phyloP scores from a whole-genome alignment of 345 rosid genomes.

The Passiflora organensis region DNA sequence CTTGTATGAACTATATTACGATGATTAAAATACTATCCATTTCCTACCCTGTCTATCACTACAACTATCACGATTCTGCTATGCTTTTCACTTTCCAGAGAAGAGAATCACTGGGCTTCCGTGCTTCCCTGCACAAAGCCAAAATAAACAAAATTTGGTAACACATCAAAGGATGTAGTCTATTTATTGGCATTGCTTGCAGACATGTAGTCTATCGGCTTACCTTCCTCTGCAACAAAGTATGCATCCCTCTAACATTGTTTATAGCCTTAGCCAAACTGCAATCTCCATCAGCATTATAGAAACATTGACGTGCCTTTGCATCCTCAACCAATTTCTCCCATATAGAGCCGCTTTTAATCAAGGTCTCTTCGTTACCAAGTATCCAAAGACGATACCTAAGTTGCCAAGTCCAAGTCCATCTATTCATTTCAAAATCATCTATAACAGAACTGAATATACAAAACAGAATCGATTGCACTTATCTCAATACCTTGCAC shows the following conservation, averaged over 20 bases:
- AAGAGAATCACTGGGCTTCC: too few relatives aligned
- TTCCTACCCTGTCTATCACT: too few relatives aligned
- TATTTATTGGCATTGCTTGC: too few relatives aligned
- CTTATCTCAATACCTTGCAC: conserved; percentile 16
- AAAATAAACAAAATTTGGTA: too few relatives aligned
- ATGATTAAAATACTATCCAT: too few relatives aligned
- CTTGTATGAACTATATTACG: too few relatives aligned
- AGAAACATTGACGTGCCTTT: conserved; percentile 38
- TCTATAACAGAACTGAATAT: not conserved
- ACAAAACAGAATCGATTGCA: not conserved
- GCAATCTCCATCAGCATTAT: conserved; percentile 33
- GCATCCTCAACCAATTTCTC: conserved; percentile 32
- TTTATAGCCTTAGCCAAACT: conserved; percentile 29
- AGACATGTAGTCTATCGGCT: too few relatives aligned
- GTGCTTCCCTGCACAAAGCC: too few relatives aligned
- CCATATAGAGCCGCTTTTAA: conserved; percentile 35
- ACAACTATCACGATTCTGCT: too few relatives aligned
- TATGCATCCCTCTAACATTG: conserved; percentile 34
- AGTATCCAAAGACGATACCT: conserved; percentile 56
- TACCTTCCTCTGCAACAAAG: conserved; percentile 37
- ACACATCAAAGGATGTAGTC: too few relatives aligned
- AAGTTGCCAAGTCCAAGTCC: not conserved
- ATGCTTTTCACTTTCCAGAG: too few relatives aligned
- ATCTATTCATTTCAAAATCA: not conserved
- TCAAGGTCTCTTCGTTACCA: conserved; percentile 40